Evolutionary conservation across 106 monocot species (phyloP).

Genomic region (Platanthera zijinensis): DNA sequence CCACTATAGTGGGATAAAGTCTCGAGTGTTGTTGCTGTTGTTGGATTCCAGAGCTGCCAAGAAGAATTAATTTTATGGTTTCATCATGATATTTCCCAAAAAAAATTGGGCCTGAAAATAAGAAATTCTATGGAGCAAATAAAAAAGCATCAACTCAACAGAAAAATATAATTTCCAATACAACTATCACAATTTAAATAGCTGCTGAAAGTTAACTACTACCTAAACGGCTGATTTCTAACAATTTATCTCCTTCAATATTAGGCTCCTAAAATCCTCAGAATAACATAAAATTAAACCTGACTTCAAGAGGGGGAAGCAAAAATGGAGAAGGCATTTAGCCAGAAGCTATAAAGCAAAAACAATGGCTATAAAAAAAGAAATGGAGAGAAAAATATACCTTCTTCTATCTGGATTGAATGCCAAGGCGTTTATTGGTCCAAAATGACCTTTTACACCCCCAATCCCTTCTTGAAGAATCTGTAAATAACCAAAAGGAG

Average conservation of each 20-base stretch:
- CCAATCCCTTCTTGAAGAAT: constrained; percentile 97
- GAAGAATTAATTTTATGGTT: neutral
- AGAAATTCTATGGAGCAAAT: neutral
- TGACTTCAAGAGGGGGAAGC: neutral
- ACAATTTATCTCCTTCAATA: neutral
- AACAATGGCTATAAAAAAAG: neutral
- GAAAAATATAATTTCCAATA: neutral
- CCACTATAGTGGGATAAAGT: too few species aligned
- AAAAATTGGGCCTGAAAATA: neutral
- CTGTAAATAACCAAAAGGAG: constrained; percentile 19
- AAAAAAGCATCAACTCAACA: neutral
- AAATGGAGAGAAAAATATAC: constrained; percentile 17
- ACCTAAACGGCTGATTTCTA: neutral
- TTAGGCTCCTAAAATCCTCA: neutral
- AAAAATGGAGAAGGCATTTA: neutral
- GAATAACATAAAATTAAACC: neutral
- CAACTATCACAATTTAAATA: neutral
- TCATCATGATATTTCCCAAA: neutral
- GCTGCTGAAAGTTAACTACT: neutral
- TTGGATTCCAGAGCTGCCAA: too few species aligned
- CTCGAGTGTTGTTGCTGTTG: too few species aligned
- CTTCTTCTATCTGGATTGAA: constrained; percentile 98
- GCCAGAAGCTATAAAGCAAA: neutral
- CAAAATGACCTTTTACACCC: constrained; percentile 96
- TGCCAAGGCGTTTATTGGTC: constrained; percentile 87